Percentiles rank a stretch among this genome's conserved stretches.
These are phyloP conservation scores for Incumbomyces lentus DNA, from an alignment of 2,329 filamentous ascomycete species.

Conservation along the genomic window DNA sequence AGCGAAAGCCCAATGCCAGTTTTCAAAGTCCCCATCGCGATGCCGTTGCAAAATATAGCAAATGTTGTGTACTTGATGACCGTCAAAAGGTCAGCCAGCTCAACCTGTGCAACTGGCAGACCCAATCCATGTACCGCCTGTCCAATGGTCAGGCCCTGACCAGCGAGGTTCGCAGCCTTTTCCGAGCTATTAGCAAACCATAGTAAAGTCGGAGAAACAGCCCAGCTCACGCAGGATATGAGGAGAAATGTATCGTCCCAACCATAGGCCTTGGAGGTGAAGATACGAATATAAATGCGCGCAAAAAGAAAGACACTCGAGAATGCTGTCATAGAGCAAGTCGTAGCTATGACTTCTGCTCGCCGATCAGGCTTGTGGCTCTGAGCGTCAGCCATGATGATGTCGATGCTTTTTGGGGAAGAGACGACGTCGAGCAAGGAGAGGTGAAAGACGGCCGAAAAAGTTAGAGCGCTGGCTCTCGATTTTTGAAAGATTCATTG, in stretches of 20 bases:
- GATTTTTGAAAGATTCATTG: no score
- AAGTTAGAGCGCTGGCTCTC: no score
- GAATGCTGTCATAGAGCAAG: not conserved
- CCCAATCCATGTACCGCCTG: not conserved
- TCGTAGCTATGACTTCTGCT: no score
- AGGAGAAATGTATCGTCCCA: constrained; percentile 6
- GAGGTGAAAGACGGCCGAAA: no score
- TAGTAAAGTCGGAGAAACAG: not conserved
- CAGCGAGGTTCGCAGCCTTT: constrained; percentile 2
- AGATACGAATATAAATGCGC: not conserved
- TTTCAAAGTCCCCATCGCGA: constrained; percentile 4
- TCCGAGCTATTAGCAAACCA: not conserved
- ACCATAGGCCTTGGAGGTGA: constrained; percentile 3
- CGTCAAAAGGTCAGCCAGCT: not conserved
- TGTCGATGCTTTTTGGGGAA: not conserved
- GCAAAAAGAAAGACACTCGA: not conserved
- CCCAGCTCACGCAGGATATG: no score
- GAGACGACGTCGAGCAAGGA: no score
- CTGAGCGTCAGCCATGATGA: constrained; percentile 18
- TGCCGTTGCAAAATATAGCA: constrained; percentile 4
- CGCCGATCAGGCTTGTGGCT: constrained; percentile 10
- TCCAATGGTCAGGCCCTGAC: not conserved
- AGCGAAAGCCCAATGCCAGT: constrained; percentile 5
- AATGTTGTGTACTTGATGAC: constrained; percentile 4
- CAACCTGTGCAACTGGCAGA: not conserved